These are phyloP conservation scores for Cladosporium phlei DNA, from an alignment of 2,329 filamentous ascomycete genomes.

Conservation along the genomic window DNA sequence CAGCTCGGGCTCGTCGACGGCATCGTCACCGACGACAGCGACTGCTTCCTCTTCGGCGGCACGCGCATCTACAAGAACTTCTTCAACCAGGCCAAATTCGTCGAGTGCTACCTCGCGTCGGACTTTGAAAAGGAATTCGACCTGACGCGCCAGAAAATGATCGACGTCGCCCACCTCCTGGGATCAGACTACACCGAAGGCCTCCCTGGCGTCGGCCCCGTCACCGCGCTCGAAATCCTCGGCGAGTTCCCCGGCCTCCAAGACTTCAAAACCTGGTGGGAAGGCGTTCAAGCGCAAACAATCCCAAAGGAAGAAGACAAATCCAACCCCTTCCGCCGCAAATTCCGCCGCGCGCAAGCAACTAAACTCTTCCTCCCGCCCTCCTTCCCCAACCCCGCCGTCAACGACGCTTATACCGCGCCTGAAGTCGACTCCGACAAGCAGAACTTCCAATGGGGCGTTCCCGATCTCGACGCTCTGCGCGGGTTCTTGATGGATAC, in stretches of 20 bases:
- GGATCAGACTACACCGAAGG: conserved; percentile 96
- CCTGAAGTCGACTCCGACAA: conserved; percentile 79
- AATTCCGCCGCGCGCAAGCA: conserved; percentile 77
- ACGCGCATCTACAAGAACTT: conserved; percentile 98
- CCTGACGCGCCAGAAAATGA: conserved; percentile 79
- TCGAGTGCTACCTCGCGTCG: conserved; percentile 83
- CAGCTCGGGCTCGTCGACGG: conserved; percentile 84
- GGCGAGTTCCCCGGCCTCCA: conserved; percentile 76
- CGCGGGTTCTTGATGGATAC: conserved; percentile 82
- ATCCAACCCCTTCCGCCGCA: conserved; percentile 66
- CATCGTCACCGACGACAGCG: conserved; percentile 94
- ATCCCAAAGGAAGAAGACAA: conserved; percentile 56
- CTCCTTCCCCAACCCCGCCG: conserved; percentile 70
- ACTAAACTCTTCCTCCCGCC: conserved; percentile 82
- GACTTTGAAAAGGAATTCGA: conserved; percentile 89
- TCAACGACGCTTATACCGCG: conserved; percentile 76
- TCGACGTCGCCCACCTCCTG: conserved; percentile 82
- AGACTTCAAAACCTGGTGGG: conserved; percentile 87
- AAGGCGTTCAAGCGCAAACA: conserved; percentile 63
- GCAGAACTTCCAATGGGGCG: conserved; percentile 87
- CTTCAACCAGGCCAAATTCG: conserved; percentile 98
- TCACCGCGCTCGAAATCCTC: conserved; percentile 89
- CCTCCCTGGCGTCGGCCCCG: conserved; percentile 82
- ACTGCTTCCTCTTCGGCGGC: conserved; percentile 94
- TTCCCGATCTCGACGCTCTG: conserved; percentile 84